Conservation (phyloP, 2,329 filamentous ascomycete genomes). For the Aaosphaeria pasadenensis region DNA sequence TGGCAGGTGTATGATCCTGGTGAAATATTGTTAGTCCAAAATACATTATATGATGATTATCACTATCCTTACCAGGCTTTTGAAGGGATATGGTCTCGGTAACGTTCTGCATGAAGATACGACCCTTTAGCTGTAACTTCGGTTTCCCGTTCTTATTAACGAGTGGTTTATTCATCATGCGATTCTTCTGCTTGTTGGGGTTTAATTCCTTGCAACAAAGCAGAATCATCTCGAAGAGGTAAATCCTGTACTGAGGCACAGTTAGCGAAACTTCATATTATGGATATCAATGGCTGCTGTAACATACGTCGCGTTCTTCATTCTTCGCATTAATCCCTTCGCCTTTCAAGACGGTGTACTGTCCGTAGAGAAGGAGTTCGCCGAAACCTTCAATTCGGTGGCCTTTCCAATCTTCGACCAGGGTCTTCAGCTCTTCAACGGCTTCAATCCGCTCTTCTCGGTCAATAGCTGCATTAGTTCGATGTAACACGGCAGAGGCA, state of each 20-base stretch:
- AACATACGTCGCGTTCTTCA: constrained; percentile 79
- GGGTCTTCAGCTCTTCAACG: constrained; percentile 71
- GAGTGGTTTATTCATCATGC: constrained; percentile 64
- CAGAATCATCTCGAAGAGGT: constrained; percentile 91
- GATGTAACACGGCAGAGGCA: constrained; percentile 75
- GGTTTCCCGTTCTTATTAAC: constrained; percentile 72
- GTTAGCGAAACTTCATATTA: not conserved
- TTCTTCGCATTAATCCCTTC: constrained; percentile 73
- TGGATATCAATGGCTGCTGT: not conserved
- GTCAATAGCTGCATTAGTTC: constrained; percentile 88
- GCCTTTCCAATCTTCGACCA: constrained; percentile 97
- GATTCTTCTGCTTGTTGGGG: constrained; percentile 73
- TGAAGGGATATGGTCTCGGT: constrained; percentile 86
- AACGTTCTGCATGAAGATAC: constrained; percentile 99
- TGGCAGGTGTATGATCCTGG: constrained; percentile 89
- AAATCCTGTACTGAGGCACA: constrained; percentile 79
- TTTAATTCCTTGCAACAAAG: constrained; percentile 96
- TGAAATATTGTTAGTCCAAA: not conserved
- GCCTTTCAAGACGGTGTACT: constrained; percentile 84
- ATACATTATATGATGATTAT: not conserved
- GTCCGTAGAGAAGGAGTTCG: constrained; percentile 80
- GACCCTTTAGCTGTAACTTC: constrained; percentile 84
- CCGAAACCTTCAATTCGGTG: constrained; percentile 90
- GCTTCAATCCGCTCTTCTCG: constrained; percentile 82
- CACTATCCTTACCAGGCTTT: constrained; percentile 69